Evolutionary conservation across 202 grass and related monocot species (phyloP).

Genomic region (Saccharum hybrid): DNA sequence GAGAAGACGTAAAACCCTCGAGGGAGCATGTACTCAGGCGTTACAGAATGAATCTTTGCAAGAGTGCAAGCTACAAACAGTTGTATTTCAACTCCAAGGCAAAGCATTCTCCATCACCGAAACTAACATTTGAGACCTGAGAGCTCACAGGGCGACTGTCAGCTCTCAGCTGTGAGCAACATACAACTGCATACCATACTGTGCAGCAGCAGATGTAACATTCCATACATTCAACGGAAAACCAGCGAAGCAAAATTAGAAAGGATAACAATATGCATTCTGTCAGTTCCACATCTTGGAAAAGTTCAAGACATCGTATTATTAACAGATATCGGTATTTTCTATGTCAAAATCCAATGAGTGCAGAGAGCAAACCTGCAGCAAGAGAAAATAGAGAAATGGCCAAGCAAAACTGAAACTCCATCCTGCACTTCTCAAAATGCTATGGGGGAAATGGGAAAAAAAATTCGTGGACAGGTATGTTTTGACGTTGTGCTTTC

Average conservation of each 20-base stretch:
- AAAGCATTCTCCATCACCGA: background rate
- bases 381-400: background rate
- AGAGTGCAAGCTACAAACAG: background rate
- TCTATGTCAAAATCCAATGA: background rate
- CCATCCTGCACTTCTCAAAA: constrained; percentile 3
- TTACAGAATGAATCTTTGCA: background rate
- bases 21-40: too few species aligned
- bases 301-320: constrained; percentile 31
- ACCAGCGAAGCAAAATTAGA: background rate
- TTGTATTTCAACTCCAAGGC: background rate
- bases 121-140: background rate
- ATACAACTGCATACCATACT: background rate
- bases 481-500: background rate
- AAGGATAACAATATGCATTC: constrained; percentile 9
- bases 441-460: background rate
- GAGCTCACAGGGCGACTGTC: background rate
- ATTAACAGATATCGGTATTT: constrained; percentile 1
- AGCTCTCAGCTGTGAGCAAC: background rate
- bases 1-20: background rate
- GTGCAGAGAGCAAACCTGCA: background rate
- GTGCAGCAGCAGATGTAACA: background rate
- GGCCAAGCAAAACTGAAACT: background rate
- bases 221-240: background rate
- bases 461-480: background rate
- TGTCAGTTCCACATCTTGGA: constrained; percentile 6